Evolutionary conservation across 2,329 filamentous ascomycete genomes (phyloP).

Genomic region (Fusarium neocosmosporiellum): DNA sequence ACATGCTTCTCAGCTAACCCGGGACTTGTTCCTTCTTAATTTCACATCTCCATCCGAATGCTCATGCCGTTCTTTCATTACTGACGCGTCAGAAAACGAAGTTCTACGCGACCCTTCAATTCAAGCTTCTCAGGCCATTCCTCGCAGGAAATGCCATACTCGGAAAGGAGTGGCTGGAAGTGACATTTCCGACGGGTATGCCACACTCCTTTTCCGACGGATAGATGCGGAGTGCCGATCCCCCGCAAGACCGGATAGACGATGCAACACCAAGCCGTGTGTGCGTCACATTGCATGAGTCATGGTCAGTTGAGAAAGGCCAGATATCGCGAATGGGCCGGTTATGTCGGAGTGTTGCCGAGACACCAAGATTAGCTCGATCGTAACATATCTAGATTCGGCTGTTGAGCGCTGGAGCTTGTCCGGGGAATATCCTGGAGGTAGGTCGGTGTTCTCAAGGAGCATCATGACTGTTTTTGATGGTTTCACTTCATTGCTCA

Average conservation of each 20-base stretch:
- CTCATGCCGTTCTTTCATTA: neutral
- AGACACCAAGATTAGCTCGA: neutral
- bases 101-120: neutral
- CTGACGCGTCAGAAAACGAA: neutral
- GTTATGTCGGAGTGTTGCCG: neutral
- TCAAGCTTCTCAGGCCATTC: neutral
- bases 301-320: neutral
- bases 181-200: neutral
- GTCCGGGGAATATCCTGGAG: neutral
- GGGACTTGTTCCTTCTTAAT: neutral
- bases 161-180: neutral
- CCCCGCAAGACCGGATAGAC: constrained; percentile 5
- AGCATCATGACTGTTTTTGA: no score
- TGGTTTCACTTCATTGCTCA: neutral
- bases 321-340: neutral
- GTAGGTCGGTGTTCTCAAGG: neutral
- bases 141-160: constrained; percentile 9
- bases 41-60: neutral
- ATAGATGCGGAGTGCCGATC: constrained; percentile 7
- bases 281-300: neutral
- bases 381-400: neutral
- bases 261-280: neutral
- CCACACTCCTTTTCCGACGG: constrained; percentile 14
- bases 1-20: neutral
- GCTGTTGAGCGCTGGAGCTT: neutral